Evolutionary conservation across 1,284 basidiomycete genomes (phyloP), one percentile per base, ranked within the genome.

Genomic region (Irpex sp.): DNA sequence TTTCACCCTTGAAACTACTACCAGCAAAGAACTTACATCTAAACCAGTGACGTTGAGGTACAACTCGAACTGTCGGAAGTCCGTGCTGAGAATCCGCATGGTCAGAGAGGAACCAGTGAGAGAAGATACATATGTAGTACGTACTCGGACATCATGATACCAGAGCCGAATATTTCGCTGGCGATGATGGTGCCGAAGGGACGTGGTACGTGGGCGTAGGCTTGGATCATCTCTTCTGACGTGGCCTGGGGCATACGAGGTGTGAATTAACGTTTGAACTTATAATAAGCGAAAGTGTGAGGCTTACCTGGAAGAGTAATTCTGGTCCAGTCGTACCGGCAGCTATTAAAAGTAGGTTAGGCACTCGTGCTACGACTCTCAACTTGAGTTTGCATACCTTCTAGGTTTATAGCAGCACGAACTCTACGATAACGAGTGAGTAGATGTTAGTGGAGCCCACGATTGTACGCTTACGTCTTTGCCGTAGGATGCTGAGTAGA

Each of bases 121-220:
- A 57, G 19, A 53, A n/a, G 33, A 16, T 37, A 51, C 19, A 47
- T 33, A 2, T 4, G 51, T 54, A 9, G 63, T 49, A 42, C 10
- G 18, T 18, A 51, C 48, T 51, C 48, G 47, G 42, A 95, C 54
- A 97, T 78, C 57, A 99, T 82, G 61, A 98, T 84, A 0, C 96
- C 96, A 0, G 93, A 96, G 57, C 87, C 88, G 75, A 99, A 99
- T 35, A 99, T 84, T 64, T 99, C 97, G 66, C 93, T 94, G 9
- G 96, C 96, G 51, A 94, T 83, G 61, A 98, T 86, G 0, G 94
- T 96, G 1, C 94, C 97, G 61, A 90, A 93, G 0, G 94, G 96
- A 68, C 88, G 79, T 4, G 95, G 94, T 0, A 93, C 92, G 66
- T 88, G 82, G 0, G 89, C 84, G 71, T 96, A 98, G 0, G 94